Percentiles rank a stretch among this genome's conserved stretches.
phyloP scores from a whole-genome alignment of 2,329 filamentous ascomycete genomes.

The Trichoderma sp. region DNA sequence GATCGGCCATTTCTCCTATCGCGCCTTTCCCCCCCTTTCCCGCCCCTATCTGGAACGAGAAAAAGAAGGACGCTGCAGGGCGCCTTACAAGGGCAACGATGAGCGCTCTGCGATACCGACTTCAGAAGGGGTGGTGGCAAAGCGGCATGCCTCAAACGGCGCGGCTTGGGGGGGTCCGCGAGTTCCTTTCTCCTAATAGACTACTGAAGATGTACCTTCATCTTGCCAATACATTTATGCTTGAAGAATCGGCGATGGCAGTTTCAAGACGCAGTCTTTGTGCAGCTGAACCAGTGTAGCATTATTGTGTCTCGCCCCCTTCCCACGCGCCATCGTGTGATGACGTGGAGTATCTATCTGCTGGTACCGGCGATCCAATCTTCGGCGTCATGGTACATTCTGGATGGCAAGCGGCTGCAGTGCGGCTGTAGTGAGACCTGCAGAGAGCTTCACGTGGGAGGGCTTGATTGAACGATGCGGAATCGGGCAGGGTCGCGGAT shows the following conservation, averaged over 20 bases:
- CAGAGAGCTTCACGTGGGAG: slow-evolving; percentile 17
- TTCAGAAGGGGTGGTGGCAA: background rate
- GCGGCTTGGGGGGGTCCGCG: background rate
- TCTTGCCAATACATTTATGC: background rate
- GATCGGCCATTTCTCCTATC: background rate
- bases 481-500: background rate
- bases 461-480: slow-evolving; percentile 11
- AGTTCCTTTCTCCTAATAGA: background rate
- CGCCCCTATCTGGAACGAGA: background rate
- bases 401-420: background rate
- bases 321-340: background rate
- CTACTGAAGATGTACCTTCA: background rate
- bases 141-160: background rate
- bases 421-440: slow-evolving; percentile 21
- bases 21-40: background rate
- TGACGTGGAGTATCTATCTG: background rate
- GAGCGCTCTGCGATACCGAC: background rate
- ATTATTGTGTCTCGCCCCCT: background rate
- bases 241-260: background rate
- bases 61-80: background rate
- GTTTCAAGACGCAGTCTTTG: background rate
- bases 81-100: background rate
- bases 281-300: background rate
- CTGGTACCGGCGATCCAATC: background rate
- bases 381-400: slow-evolving; percentile 2